A percentile compares a stretch with the other conserved stretches of the same genome.
phyloP scores from a whole-genome alignment of 192 early-diverging fungal species.

The Spizellomyces punctatus region DNA sequence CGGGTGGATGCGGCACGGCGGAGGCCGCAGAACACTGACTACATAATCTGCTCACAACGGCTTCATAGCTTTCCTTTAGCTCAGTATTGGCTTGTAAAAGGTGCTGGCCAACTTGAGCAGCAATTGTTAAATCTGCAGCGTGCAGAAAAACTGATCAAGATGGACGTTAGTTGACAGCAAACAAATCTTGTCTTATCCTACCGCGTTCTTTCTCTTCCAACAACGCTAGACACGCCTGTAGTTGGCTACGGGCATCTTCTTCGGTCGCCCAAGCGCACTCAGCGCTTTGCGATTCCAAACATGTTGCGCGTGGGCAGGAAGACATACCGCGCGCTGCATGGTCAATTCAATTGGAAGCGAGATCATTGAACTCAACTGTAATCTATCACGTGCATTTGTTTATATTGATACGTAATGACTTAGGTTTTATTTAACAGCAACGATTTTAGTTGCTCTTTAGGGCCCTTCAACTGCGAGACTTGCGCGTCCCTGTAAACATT shows the following conservation, averaged over 20 bases:
- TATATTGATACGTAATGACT: too few relatives aligned
- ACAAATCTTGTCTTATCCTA: neutral
- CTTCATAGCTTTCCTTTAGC: neutral
- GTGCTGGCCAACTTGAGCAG: constrained; percentile 10
- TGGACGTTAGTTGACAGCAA: too few relatives aligned
- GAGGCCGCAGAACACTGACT: neutral
- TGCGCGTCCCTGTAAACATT: neutral
- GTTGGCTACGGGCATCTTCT: neutral
- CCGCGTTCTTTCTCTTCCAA: constrained; percentile 9
- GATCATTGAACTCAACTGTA: too few relatives aligned
- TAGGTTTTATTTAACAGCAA: too few relatives aligned
- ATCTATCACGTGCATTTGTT: too few relatives aligned
- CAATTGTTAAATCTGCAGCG: neutral
- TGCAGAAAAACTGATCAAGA: too few relatives aligned
- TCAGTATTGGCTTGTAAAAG: neutral
- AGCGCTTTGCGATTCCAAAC: too few relatives aligned
- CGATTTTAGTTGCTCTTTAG: constrained; percentile 3
- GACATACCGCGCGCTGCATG: too few relatives aligned
- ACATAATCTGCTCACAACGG: too few relatives aligned
- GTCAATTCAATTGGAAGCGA: too few relatives aligned
- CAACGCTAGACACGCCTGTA: neutral
- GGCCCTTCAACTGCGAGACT: neutral
- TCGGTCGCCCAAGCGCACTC: too few relatives aligned
- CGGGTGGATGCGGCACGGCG: neutral
- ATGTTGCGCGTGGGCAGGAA: too few relatives aligned